Conservation (phyloP, 1,284 basidiomycete genomes). For the Volvariella surrecta region DNA sequence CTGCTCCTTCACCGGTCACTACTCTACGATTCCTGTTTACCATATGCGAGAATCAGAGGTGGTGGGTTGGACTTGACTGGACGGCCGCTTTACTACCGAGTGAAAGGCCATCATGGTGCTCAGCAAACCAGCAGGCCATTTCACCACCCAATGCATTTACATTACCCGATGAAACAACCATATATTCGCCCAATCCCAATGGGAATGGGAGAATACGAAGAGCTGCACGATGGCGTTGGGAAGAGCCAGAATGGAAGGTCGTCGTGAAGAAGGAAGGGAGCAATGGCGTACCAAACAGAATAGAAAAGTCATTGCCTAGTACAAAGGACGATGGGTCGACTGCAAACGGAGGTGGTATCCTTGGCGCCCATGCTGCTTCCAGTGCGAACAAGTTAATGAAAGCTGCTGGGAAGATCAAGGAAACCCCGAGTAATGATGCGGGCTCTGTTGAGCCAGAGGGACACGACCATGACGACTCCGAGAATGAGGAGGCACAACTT, state of each 20-base stretch:
- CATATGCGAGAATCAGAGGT: conserved; percentile 90
- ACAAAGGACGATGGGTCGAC: conserved; percentile 29
- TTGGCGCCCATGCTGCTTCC: not conserved
- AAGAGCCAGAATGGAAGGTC: conserved; percentile 82
- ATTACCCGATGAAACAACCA: conserved; percentile 44
- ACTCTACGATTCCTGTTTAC: conserved; percentile 77
- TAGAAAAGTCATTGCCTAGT: conserved; percentile 50
- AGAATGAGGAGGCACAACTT: conserved; percentile 29
- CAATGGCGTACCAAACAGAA: conserved; percentile 35
- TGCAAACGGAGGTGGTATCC: conserved; percentile 4
- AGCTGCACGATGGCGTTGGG: conserved; percentile 78
- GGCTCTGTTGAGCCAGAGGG: conserved; percentile 1
- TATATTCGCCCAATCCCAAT: conserved; percentile 40
- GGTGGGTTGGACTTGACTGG: conserved; percentile 92
- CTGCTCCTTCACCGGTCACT: conserved; percentile 26
- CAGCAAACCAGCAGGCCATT: conserved; percentile 45
- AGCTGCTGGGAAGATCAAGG: conserved; percentile 33
- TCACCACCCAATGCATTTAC: conserved; percentile 59
- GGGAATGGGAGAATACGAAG: conserved; percentile 49
- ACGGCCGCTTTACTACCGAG: conserved; percentile 86
- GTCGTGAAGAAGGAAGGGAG: conserved; percentile 44
- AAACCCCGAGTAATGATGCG: conserved; percentile 4
- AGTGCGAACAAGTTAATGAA: conserved; percentile 26
- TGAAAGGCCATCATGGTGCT: conserved; percentile 88
- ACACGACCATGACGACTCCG: conserved; percentile 15